These are phyloP conservation scores for Micractinium sp. DNA, from an alignment of 139 green algal genomes.

Conservation along the genomic window DNA sequence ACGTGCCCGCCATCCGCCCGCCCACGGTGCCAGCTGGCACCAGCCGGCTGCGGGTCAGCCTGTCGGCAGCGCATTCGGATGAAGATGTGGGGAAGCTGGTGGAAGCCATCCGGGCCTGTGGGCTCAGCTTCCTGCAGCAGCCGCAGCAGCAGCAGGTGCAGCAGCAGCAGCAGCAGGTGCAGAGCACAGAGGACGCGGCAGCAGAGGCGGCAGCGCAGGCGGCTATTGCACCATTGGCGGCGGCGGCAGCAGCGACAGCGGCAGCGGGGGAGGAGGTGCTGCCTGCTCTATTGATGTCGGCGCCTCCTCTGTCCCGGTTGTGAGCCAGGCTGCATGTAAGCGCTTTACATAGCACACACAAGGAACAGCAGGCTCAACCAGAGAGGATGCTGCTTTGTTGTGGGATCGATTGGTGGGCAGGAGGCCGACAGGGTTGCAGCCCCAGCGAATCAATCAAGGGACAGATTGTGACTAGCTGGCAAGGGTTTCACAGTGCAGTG, in stretches of 20 bases:
- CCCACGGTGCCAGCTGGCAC: slow-evolving; percentile 90
- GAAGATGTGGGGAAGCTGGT: slow-evolving; percentile 71
- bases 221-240: background rate
- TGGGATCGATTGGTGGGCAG: too few species aligned
- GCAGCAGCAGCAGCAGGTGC: background rate
- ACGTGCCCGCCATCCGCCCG: slow-evolving; percentile 93
- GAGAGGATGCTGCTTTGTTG: too few species aligned
- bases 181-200: background rate
- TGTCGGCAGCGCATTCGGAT: slow-evolving; percentile 79
- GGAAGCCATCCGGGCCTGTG: slow-evolving; percentile 37
- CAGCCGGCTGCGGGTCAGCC: slow-evolving; percentile 77
- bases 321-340: background rate
- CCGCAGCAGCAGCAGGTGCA: background rate
- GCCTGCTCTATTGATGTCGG: background rate
- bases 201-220: background rate
- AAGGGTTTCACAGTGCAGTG: too few species aligned
- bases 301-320: background rate
- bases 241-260: background rate
- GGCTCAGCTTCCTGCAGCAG: slow-evolving; percentile 12
- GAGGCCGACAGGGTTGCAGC: too few species aligned
- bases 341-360: too few species aligned
- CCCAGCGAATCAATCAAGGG: too few species aligned
- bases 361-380: too few species aligned
- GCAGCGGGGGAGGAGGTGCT: background rate
- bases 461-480: too few species aligned